Conservation (phyloP, 768 basidiomycete species). For the Phlegmacium glaucopus region DNA sequence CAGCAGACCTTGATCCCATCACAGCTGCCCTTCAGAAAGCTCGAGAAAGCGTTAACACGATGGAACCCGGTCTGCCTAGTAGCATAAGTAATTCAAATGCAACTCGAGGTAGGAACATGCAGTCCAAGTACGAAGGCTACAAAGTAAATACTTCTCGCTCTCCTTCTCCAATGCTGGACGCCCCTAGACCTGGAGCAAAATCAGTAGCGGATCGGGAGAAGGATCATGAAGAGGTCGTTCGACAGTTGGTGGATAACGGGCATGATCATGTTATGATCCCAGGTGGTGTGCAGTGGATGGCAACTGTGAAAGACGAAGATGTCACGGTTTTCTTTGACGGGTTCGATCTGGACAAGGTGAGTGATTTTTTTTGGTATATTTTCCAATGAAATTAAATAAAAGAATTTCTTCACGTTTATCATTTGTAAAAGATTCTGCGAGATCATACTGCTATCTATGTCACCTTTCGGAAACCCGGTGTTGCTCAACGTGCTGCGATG, state of each 20-base stretch:
- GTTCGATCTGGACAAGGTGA: conserved; percentile 72
- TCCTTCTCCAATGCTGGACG: conserved; percentile 24
- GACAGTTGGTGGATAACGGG: conserved; percentile 57
- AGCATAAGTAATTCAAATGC: background rate
- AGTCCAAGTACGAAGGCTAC: conserved; percentile 10
- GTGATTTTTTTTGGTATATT: conserved; percentile 17
- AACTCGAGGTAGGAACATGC: conserved; percentile 2
- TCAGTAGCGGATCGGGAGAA: conserved; percentile 33
- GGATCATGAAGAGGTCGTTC: conserved; percentile 38
- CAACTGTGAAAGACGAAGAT: conserved; percentile 59
- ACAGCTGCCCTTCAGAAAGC: background rate
- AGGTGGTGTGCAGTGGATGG: conserved; percentile 42
- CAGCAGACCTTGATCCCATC: too few relatives aligned
- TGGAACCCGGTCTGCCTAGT: background rate
- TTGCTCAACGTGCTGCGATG: conserved; percentile 65
- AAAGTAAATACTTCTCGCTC: conserved; percentile 23
- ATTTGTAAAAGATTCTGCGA: conserved; percentile 53
- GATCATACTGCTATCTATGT: conserved; percentile 77
- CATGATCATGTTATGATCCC: conserved; percentile 65
- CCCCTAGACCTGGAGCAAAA: conserved; percentile 8
- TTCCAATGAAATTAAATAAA: background rate
- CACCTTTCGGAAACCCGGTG: conserved; percentile 62
- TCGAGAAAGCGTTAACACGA: background rate
- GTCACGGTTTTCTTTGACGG: conserved; percentile 65
- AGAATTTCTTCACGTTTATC: too few relatives aligned